A percentile compares a stretch with the other conserved stretches of the same genome.
These are phyloP conservation scores for Mycena crocata DNA, from an alignment of 768 basidiomycete genomes.

Conservation along the genomic window DNA sequence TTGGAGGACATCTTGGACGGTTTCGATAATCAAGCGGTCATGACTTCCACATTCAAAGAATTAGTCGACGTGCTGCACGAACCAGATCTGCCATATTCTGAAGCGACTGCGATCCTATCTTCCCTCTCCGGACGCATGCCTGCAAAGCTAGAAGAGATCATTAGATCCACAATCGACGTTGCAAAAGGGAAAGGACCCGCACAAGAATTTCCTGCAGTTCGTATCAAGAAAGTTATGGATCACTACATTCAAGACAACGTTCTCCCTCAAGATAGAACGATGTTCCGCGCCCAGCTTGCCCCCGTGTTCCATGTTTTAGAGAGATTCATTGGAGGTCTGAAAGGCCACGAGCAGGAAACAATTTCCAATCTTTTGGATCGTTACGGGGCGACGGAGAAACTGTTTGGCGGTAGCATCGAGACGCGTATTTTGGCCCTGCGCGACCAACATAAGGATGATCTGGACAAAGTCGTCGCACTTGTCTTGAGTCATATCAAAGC, in stretches of 20 bases:
- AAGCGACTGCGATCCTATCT: slow-evolving; percentile 85
- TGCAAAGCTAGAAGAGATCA: slow-evolving; percentile 86
- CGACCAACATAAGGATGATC: slow-evolving; percentile 92
- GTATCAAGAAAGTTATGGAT: slow-evolving; percentile 88
- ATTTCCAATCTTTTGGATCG: slow-evolving; percentile 81
- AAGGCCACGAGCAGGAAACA: slow-evolving; percentile 84
- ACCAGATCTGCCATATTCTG: slow-evolving; percentile 89
- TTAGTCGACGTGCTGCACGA: slow-evolving; percentile 86
- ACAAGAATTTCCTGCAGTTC: slow-evolving; percentile 90
- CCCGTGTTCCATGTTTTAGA: slow-evolving; percentile 82
- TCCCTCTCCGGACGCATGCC: slow-evolving; percentile 95
- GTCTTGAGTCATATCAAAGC: slow-evolving; percentile 98
- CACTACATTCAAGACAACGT: slow-evolving; percentile 86
- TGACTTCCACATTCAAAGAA: slow-evolving; percentile 88
- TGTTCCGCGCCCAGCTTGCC: slow-evolving; percentile 80
- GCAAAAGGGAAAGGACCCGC: slow-evolving; percentile 78
- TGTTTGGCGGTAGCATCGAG: slow-evolving; percentile 96
- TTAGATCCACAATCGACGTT: slow-evolving; percentile 82
- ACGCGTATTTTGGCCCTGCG: slow-evolving; percentile 90
- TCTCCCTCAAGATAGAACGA: slow-evolving; percentile 80
- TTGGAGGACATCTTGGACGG: slow-evolving; percentile 95
- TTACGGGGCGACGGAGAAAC: slow-evolving; percentile 88
- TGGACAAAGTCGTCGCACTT: slow-evolving; percentile 86
- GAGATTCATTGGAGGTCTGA: slow-evolving; percentile 83
- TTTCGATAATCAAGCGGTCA: slow-evolving; percentile 94